These are phyloP conservation scores for Chalara sp. DNA, from an alignment of 2,329 filamentous ascomycete genomes.

Conservation along the genomic window DNA sequence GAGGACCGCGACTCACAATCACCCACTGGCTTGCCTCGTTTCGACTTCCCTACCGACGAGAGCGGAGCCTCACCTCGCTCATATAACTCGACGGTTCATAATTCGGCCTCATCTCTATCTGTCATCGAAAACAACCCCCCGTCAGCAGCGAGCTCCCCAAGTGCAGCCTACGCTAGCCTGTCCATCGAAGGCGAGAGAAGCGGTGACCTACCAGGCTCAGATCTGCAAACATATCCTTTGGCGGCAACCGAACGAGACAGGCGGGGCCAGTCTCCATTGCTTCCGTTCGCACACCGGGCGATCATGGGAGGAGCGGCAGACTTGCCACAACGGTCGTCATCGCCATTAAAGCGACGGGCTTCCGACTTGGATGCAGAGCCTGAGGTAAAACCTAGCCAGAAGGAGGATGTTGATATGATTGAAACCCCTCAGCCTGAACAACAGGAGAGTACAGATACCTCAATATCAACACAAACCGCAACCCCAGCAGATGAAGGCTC, in stretches of 20 bases:
- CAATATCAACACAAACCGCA: conserved; percentile 19
- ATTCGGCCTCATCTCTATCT: conserved; percentile 32
- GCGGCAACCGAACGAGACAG: conserved; percentile 21
- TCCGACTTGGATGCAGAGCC: conserved; percentile 29
- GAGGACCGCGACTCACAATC: conserved; percentile 36
- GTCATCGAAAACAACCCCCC: conserved; percentile 42
- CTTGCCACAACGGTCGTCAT: conserved; percentile 53
- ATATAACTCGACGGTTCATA: conserved; percentile 37
- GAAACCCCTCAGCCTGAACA: background rate
- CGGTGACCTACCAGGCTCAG: conserved; percentile 22
- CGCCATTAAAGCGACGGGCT: conserved; percentile 56
- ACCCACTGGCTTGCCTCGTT: conserved; percentile 36
- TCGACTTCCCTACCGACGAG: conserved; percentile 24
- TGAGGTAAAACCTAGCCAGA: conserved; percentile 12
- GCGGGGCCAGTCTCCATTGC: conserved; percentile 43
- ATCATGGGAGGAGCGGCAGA: conserved; percentile 56
- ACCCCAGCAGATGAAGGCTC: conserved; percentile 4
- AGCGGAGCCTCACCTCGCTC: conserved; percentile 40
- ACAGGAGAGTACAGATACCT: conserved; percentile 5
- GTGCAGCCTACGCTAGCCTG: conserved; percentile 49
- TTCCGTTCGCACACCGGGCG: conserved; percentile 38
- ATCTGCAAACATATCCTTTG: conserved; percentile 28
- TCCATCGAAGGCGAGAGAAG: conserved; percentile 49
- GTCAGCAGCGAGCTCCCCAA: conserved; percentile 52
- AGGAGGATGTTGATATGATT: conserved; percentile 27